A percentile compares a stretch with the other conserved stretches of the same genome.
Evolutionary conservation across 2,329 filamentous ascomycete species (phyloP).

Genomic region (Mycosphaerella sp.): DNA sequence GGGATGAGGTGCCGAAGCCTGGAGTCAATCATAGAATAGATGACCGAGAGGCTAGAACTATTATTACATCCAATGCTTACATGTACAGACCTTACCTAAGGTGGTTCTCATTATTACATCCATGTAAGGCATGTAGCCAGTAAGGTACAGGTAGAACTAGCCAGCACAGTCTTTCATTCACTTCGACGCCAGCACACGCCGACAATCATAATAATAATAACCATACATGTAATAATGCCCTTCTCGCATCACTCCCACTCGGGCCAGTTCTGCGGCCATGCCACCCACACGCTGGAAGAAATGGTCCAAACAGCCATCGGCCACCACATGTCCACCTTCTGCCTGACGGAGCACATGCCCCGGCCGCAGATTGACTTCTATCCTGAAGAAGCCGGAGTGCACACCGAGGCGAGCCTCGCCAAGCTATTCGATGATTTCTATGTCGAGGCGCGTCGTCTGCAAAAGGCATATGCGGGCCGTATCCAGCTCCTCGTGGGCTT

Average conservation of each 20-base stretch:
- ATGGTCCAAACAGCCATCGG: conserved; percentile 73
- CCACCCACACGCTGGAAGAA: conserved; percentile 75
- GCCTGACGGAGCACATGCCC: conserved; percentile 92
- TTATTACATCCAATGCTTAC: no score
- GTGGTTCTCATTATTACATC: no score
- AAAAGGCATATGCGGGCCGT: conserved; percentile 58
- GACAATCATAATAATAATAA: no score
- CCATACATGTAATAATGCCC: no score
- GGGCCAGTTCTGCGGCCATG: conserved; percentile 94
- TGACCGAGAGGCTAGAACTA: no score
- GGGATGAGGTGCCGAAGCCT: no score
- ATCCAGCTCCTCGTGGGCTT: conserved; percentile 85
- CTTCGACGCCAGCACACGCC: no score
- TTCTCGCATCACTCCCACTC: conserved; percentile 98
- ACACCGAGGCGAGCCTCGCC: conserved; percentile 43
- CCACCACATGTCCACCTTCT: conserved; percentile 74
- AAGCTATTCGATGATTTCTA: conserved; percentile 65
- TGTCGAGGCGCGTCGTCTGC: conserved; percentile 66
- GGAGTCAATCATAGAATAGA: no score
- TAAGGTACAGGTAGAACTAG: no score
- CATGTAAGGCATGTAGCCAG: no score
- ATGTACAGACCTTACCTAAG: no score
- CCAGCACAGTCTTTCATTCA: no score
- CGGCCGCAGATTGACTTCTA: conserved; percentile 75
- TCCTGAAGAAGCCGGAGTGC: conserved; percentile 62